Conservation (phyloP, 73 alveolate species). For the Symbiodinium natans region DNA sequence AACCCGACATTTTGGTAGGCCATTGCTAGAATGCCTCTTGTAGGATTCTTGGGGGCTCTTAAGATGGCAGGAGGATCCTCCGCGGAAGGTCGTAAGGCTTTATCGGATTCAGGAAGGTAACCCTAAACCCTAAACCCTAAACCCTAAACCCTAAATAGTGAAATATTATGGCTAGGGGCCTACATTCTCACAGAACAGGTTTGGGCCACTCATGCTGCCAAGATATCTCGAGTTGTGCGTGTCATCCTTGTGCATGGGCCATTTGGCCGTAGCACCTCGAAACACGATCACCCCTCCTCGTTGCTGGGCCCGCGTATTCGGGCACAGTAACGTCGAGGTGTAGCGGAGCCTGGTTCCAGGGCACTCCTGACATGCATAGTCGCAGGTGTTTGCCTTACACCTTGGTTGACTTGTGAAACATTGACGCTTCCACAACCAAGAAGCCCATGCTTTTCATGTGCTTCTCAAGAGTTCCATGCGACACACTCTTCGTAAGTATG, state of each 20-base stretch:
- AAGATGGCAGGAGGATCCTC: too few species aligned
- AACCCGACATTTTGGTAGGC: too few species aligned
- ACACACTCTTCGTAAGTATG: constrained; percentile 5
- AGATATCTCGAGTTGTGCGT: neutral
- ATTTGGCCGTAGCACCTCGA: neutral
- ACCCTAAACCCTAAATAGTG: too few species aligned
- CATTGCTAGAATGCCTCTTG: too few species aligned
- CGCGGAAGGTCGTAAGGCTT: too few species aligned
- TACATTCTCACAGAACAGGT: neutral
- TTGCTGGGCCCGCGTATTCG: neutral
- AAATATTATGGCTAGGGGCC: constrained; percentile 95
- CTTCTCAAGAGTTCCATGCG: neutral
- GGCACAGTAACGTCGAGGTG: neutral
- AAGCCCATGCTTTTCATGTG: constrained; percentile 30
- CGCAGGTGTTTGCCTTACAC: neutral
- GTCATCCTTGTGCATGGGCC: neutral
- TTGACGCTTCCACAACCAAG: neutral
- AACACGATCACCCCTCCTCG: constrained; percentile 15
- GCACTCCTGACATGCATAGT: neutral
- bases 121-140: too few species aligned
- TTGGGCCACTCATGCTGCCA: neutral
- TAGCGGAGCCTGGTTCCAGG: constrained; percentile 51
- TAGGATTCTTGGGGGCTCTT: too few species aligned
- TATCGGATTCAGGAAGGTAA: too few species aligned
- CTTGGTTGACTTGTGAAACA: constrained; percentile 6